phyloP scores from a whole-genome alignment of 2,329 filamentous ascomycete species.

The Ustulina deusta region DNA sequence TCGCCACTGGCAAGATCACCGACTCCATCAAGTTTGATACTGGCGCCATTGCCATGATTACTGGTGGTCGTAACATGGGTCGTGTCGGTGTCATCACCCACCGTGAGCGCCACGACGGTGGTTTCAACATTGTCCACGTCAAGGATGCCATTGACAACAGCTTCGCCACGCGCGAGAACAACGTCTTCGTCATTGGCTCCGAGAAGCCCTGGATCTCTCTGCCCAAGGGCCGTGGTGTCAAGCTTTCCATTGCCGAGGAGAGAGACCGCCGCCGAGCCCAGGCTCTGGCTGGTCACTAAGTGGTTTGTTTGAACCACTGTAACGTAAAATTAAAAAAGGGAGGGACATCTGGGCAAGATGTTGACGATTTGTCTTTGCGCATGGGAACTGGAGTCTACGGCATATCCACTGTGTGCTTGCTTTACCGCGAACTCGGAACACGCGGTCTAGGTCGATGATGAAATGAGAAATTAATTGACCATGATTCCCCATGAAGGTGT shows the following conservation, averaged over 20 bases:
- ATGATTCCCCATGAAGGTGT: conserved; percentile 31
- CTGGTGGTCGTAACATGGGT: conserved; percentile 99
- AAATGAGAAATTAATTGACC: conserved; percentile 54
- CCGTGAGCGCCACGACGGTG: conserved; percentile 99
- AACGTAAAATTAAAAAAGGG: conserved; percentile 46
- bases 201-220: conserved; percentile 99
- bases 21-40: conserved; percentile 99
- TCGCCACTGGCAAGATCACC: conserved; percentile 95
- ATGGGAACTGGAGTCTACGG: conserved; percentile 54
- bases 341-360: conserved; percentile 42
- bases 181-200: conserved; percentile 98
- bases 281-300: conserved; percentile 64
- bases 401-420: conserved; percentile 51
- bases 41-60: conserved; percentile 97
- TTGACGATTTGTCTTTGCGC: conserved; percentile 50
- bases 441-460: conserved; percentile 50
- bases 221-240: conserved; percentile 99
- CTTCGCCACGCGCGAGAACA: conserved; percentile 98
- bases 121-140: conserved; percentile 99
- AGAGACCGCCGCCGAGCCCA: conserved; percentile 92
- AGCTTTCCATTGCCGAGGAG: conserved; percentile 99
- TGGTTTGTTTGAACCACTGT: conserved; percentile 37
- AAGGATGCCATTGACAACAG: conserved; percentile 99
- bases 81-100: conserved; percentile 99
- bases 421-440: conserved; percentile 46